Base-by-base conservation (phyloP, 805 yeast species). In the Danielia reshetovae region DNA sequence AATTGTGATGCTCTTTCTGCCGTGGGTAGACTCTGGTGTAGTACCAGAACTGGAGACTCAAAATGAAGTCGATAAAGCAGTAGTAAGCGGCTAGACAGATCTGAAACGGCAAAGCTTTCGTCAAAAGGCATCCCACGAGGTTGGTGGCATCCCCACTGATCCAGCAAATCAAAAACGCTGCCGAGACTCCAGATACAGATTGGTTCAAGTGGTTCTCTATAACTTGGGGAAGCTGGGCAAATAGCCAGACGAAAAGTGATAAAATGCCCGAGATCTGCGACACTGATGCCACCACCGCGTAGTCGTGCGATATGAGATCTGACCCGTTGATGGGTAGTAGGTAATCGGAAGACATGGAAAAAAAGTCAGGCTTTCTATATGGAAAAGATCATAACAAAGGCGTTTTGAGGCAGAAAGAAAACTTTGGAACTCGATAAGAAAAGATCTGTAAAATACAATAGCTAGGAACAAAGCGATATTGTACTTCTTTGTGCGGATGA, bases 21-120 rank as follows among this genome's bases (percentile, higher is more conserved):
- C 45, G 34, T 37, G 51, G 49, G 22, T 45, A 47, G 10, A 47
- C 46, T 4, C 29, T 26, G 26, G 48, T 45, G 30, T 47, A 47
- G 38, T 47, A 47, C 49, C 49, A 47, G 28, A 34, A 47, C 39
- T 47, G 51, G 27, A 47, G 29, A 16, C 35, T 24, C 13, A 47
- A 32, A 17, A 47, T 40, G 21, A 43, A n/a, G 26, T 47, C 49
- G 8, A 47, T 45, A 26, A 47, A 45, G 37, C 90, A 65, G 54
- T 85, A 88, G 59, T 89, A 89, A 2, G 73, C 39, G 0, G 94
- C 85, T 12, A 88, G 62, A 15, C 79, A 62, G 8, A 78, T 72
- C 54, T 88, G 97, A 59, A 88, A 89, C n/a, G 81, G 77, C 30
- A 87, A 64, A 41, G 89, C 96, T 5, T 74, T 55, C 0, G 96